Base-by-base conservation (phyloP, 345 rosid genomes). In the Eutrema yunnanense region DNA sequence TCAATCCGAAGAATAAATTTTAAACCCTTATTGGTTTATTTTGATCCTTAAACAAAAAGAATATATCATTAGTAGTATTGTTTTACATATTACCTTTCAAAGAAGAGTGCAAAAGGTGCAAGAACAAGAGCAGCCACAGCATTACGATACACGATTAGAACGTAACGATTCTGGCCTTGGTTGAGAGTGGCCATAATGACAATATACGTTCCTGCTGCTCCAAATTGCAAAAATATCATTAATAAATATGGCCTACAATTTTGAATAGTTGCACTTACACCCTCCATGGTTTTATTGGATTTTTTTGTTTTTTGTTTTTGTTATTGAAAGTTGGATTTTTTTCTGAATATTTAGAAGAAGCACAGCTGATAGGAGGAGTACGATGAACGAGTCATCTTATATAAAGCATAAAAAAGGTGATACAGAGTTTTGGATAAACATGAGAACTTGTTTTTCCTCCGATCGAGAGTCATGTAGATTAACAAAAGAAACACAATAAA, bases 111-210 rank as follows among this genome's bases (percentile, higher is more conserved):
- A 50, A 93, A 87, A 62, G 97, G 94, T 14, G 88, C 90, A 8
- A 93, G 85, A 8, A 78, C 81, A 41, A 90, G 79, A 22, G 97
- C 86, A n/a, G 94, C 94, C 13, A 90, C 48, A 14, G 75, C 84
- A 65, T 93, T 90, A 44, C 94, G 89, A 57, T 88, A 93, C 49
- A 86, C 92, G 42, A 93, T 76, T 8, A 87, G 81, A 19, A 88
- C 90, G 56, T 87, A 85, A 29, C 88, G 84, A 58, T 87, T 90
- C 87, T 88, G 90, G 76, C 98, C 97, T 27, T 76, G 83, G 38
- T 81, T 87, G n/a, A 87, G 94, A 55, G 88, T 85, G 0, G 65
- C 76, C 86, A 77, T 81, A 75, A 81, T 74, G 43, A 93, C 77
- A 62, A 87, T 85, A 79, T 84, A 87, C 48, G 62, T 85, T 22